These are phyloP conservation scores for Inonotus hispidus DNA, from an alignment of 1,284 basidiomycete species.

Conservation along the genomic window DNA sequence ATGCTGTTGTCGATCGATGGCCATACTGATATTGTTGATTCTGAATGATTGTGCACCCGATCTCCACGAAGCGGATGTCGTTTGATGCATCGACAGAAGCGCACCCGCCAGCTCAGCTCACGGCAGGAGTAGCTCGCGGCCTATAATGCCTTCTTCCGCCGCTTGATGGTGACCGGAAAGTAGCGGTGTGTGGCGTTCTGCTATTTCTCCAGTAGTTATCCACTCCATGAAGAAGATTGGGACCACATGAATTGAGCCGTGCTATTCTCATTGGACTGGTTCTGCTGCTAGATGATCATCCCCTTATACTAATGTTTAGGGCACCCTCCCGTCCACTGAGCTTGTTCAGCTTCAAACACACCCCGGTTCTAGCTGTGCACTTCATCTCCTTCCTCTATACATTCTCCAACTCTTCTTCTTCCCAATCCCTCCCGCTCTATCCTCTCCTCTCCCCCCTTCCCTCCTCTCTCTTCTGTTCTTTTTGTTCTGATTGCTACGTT, in stretches of 20 bases:
- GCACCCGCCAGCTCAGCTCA: background rate
- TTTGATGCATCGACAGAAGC: background rate
- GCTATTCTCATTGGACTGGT: background rate
- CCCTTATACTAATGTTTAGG: background rate
- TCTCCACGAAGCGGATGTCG: background rate
- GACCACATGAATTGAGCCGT: too few species aligned
- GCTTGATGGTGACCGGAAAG: conserved; percentile 9
- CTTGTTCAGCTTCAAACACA: background rate
- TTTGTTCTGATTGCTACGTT: background rate
- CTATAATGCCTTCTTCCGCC: background rate
- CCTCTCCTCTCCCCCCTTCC: background rate
- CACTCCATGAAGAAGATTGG: too few species aligned
- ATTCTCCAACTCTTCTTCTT: background rate
- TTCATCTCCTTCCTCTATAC: background rate
- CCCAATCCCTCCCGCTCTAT: background rate
- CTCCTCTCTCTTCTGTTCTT: background rate
- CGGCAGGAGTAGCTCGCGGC: background rate
- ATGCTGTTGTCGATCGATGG: background rate
- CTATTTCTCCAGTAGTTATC: too few species aligned
- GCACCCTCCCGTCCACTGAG: background rate
- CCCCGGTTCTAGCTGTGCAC: background rate
- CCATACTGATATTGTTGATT: background rate
- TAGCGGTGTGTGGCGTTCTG: conserved; percentile 8
- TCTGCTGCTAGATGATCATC: background rate
- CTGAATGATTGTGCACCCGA: too few species aligned